Conservation (phyloP, 768 basidiomycete genomes). For the Podaxis sp. region DNA sequence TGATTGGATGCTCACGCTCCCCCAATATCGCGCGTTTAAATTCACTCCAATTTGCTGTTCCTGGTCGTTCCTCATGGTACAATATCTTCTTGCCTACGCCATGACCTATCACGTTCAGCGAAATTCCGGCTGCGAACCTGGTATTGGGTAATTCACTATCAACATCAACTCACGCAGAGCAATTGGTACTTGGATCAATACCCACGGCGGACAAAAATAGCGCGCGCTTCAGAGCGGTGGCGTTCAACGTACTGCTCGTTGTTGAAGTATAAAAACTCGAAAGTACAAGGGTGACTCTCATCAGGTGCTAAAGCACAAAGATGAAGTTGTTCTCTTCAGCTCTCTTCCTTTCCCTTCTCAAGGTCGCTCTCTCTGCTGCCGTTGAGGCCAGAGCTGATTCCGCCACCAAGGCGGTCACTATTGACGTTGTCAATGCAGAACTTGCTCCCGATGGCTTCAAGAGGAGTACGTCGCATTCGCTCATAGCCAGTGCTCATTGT, state of each 20-base stretch:
- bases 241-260: not conserved
- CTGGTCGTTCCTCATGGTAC: not conserved
- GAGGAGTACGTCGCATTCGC: slow-evolving; percentile 9
- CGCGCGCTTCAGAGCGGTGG: not conserved
- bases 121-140: not conserved
- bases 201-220: not conserved
- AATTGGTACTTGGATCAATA: not conserved
- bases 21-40: not conserved
- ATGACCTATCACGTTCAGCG: not conserved
- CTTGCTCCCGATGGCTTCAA: slow-evolving; percentile 43
- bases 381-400: not conserved
- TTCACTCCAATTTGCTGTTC: not conserved
- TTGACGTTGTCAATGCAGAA: slow-evolving; percentile 38
- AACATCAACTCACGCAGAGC: not conserved
- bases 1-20: not conserved
- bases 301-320: not conserved
- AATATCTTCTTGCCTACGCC: not conserved
- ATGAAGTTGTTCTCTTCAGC: slow-evolving; percentile 1
- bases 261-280: not conserved
- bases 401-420: slow-evolving; percentile 16
- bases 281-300: not conserved
- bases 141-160: not conserved
- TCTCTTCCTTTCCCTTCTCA: slow-evolving; percentile 3
- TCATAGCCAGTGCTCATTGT: not conserved
- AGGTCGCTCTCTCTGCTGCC: not conserved